Conservation (phyloP, 176 grass and related monocot genomes). For the Cymbopogon citratus region DNA sequence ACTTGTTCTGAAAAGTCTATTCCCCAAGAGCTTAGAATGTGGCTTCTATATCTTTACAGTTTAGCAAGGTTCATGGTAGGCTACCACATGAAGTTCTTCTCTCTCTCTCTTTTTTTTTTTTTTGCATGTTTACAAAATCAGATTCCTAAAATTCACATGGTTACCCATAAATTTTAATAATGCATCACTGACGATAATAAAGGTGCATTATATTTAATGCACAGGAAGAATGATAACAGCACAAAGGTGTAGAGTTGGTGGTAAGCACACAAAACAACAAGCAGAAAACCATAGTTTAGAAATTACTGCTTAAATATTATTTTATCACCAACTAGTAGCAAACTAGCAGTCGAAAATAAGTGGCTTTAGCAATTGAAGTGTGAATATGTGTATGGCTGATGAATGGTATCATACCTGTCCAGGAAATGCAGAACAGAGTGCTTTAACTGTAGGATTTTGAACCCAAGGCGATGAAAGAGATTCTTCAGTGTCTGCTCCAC, state of each 20-base stretch:
- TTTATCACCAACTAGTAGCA: neutral
- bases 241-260: neutral
- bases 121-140: neutral
- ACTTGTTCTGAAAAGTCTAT: too few species aligned
- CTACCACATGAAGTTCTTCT: neutral
- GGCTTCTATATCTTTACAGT: neutral
- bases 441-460: constrained; percentile 74
- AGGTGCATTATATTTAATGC: neutral
- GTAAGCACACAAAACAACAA: neutral
- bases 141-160: neutral
- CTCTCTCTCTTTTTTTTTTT: too few species aligned
- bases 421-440: constrained; percentile 69
- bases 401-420: constrained; percentile 43
- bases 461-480: constrained; percentile 62
- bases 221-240: neutral
- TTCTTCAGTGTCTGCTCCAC: constrained; percentile 50
- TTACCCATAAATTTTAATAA: neutral
- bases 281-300: neutral
- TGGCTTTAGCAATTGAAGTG: neutral
- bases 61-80: neutral
- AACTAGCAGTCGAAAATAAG: neutral
- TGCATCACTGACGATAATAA: neutral
- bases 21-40: neutral
- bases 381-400: neutral
- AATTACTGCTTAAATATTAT: neutral